A percentile compares a stretch with the other conserved stretches of the same genome.
Conservation (phyloP, 176 grass and related monocot species). For the Triticum aestivum region DNA sequence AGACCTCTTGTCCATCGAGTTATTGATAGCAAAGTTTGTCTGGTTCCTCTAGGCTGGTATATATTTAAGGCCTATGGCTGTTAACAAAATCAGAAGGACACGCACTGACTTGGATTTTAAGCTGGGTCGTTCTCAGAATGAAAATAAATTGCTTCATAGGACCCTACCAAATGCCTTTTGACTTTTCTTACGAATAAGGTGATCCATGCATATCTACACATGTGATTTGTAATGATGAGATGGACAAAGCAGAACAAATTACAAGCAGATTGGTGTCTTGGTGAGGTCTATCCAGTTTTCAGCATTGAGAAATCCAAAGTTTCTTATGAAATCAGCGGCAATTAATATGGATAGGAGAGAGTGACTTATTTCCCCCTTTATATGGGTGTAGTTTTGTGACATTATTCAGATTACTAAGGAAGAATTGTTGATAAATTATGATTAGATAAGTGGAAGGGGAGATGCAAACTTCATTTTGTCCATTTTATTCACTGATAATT, state of each 20-base stretch:
- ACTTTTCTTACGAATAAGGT: not conserved
- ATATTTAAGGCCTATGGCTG: conserved; percentile 4
- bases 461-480: not conserved
- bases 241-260: not conserved
- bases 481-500: not conserved
- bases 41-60: not conserved
- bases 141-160: not conserved
- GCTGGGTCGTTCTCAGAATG: not conserved
- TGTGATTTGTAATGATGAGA: not conserved
- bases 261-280: not conserved
- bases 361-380: not conserved
- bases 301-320: not conserved
- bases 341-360: too few relatives aligned
- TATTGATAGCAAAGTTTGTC: conserved; percentile 7
- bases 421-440: not conserved
- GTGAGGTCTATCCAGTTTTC: not conserved
- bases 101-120: not conserved
- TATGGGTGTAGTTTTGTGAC: not conserved
- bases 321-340: not conserved
- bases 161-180: not conserved
- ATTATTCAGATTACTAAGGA: not conserved
- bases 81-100: not conserved
- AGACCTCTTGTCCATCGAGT: conserved; percentile 1
- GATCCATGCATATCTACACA: not conserved
- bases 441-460: not conserved